Percentiles rank a stretch among this genome's conserved stretches.
These are phyloP conservation scores for Leersia perrieri DNA, from an alignment of 176 grass and related monocot genomes.

Conservation along the genomic window DNA sequence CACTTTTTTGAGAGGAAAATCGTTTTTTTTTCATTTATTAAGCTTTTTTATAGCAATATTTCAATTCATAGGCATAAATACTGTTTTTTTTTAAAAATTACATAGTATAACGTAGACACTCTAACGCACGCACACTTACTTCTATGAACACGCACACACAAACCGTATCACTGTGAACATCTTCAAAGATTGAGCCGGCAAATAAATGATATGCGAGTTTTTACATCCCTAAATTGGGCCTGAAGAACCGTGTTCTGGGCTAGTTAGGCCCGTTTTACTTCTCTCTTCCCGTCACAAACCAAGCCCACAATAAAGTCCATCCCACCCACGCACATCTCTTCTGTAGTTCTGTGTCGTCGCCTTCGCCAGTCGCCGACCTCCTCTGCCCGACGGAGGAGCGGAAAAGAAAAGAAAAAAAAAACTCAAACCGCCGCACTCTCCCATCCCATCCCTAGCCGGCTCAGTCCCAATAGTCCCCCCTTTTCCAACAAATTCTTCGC, in stretches of 20 bases:
- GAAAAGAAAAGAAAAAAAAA: neutral
- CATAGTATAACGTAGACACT: too few relatives aligned
- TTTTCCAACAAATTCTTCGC: neutral
- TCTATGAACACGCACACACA: too few relatives aligned
- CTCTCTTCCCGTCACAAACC: neutral
- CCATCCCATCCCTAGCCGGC: constrained; percentile 4
- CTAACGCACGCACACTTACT: too few relatives aligned
- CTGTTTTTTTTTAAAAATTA: too few relatives aligned
- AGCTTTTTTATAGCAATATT: too few relatives aligned
- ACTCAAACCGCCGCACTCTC: neutral
- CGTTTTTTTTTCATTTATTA: too few relatives aligned
- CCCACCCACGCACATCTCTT: neutral
- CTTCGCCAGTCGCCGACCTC: neutral
- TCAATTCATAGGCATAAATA: too few relatives aligned
- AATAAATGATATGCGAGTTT: too few relatives aligned
- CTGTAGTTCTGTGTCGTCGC: too few relatives aligned
- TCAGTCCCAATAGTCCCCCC: neutral
- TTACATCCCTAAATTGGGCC: neutral
- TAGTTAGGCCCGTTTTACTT: neutral
- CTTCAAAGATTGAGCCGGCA: too few relatives aligned
- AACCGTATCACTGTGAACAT: too few relatives aligned
- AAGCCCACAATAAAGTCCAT: neutral
- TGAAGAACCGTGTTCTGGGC: neutral
- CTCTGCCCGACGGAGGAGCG: neutral
- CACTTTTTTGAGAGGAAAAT: too few relatives aligned